Evolutionary conservation across 441 rosid species (phyloP), one percentile per base, ranked within the genome.

Genomic region (Erysimum cheiri): DNA sequence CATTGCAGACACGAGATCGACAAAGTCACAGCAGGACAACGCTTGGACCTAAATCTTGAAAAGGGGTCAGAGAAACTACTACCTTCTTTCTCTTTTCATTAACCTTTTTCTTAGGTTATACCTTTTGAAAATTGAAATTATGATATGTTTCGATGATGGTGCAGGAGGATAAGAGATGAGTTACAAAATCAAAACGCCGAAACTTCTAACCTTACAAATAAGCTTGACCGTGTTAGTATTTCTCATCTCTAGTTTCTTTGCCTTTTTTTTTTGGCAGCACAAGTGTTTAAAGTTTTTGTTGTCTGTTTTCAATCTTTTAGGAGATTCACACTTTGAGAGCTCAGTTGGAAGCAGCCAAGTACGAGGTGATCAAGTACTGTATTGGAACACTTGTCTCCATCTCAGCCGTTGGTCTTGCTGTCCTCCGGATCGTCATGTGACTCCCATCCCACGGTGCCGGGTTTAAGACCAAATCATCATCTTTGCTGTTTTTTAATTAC

Each of bases 311-410:
- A 41, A 60, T 43, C 1, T 44, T 15, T 49, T 78, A 85, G 91
- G 91, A 83, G 78, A 87, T 84, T 71, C 88, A 87, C 57, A 79
- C 83, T 31, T 71, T 87, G 65, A 87, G 80, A 77, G 88, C 91
- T 26, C 87, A 82, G 53, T 37, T 85, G 61, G 89, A 87, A 67
- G 91, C 83, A n/a, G 87, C 86, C 32, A 85, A 87, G 39, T 87
- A 85, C 22, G 91, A 87, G 46, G 84, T 85, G 70, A 85, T 87
- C 19, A 87, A 85, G 65, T 85, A 83, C 70, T 85, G 87, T 70
- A 83, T 87, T 26, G 91, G 89, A 66, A 68, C 82, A 22, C 87
- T 87, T n/a, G 89, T 83, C 52, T 87, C 89, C 22, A 74, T 87
- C 41, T 83, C 86, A 48, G 91, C 89, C 24, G 83, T 85, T 49